Conservation (phyloP, 1,284 basidiomycete species). For the Ganoderma boninense region DNA sequence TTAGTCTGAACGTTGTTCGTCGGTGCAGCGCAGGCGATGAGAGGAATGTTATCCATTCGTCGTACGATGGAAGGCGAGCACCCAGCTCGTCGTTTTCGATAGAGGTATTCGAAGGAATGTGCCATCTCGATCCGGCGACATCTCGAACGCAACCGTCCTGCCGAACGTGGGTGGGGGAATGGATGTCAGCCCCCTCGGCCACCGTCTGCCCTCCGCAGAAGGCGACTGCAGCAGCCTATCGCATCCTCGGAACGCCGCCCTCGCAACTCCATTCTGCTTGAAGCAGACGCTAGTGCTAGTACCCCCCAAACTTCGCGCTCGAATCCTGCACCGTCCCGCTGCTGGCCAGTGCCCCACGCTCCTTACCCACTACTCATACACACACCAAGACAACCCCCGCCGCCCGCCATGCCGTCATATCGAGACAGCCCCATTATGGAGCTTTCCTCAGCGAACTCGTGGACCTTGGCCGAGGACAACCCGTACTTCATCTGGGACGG, state of each 20-base stretch:
- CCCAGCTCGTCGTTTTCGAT: neutral
- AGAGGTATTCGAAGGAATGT: neutral
- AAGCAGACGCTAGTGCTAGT: conserved; percentile 1
- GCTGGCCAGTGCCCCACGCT: conserved; percentile 5
- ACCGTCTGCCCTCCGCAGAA: neutral
- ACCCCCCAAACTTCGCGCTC: neutral
- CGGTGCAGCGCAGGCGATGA: neutral
- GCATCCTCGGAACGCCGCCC: neutral
- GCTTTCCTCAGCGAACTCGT: neutral
- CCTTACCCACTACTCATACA: neutral
- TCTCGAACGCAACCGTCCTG: neutral
- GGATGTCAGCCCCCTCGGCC: conserved; percentile 2
- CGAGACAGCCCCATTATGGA: neutral
- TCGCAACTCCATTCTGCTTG: conserved; percentile 3
- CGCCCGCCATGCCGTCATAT: neutral
- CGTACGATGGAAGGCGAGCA: neutral
- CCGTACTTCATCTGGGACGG: conserved; percentile 6
- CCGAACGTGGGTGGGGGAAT: neutral
- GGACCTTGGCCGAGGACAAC: neutral
- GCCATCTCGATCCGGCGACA: neutral
- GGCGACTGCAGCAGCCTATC: neutral
- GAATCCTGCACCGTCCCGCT: neutral
- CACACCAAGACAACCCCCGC: neutral
- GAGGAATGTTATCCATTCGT: neutral
- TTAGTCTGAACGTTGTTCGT: neutral